Evolutionary conservation across 2,329 filamentous ascomycete species (phyloP), one percentile per base, ranked within the genome.

Genomic region (Ophiostoma montium): DNA sequence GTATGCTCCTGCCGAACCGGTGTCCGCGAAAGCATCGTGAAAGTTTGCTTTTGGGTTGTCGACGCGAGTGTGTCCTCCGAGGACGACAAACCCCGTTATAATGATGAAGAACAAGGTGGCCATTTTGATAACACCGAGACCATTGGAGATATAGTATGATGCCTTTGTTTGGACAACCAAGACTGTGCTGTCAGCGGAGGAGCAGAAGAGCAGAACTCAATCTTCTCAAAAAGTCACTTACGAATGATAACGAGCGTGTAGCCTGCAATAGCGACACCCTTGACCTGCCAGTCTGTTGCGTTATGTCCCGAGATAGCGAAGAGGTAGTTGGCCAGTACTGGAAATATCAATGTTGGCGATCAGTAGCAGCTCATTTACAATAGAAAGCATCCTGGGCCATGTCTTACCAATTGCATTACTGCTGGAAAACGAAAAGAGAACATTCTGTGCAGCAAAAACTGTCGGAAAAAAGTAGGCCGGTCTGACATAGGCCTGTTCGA

Each of bases 401-500:
- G 13, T 21, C 19, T 11, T 42, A 67, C 67, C 70, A 36, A 84
- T 74, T 0, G 78, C 70, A 59, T 84, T 84, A 36, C 76, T 75
- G 55, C 76, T 80, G 54, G 74, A 76, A 54, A 84, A 84, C 0
- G 80, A 82, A 3, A 84, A 63, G 1, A 80, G 60, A 2, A 84
- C 76, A 0, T 72, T 71, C 57, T 80, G 76, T 3, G 82, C 71
- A 0, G 80, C 80, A 58, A 80, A 84, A 0, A 76, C 68, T 0
- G 76, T 75, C 0, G 80, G 78, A 45, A 84, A 76, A 52, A 84
- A 70, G 57, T 77, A 80, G 49, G 69, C 72, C 0, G 80, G 81
- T 1, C 76, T 69, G 1, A 79, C 79, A 53, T 74, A 85, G 0
- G 78, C 75, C 57, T 84, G 80, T 55, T 84, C 80, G 0, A 84